A percentile compares a stretch with the other conserved stretches of the same genome.
These are phyloP conservation scores for Talaromyces wortmannii DNA, from an alignment of 495 filamentous ascomycete species.

Conservation along the genomic window DNA sequence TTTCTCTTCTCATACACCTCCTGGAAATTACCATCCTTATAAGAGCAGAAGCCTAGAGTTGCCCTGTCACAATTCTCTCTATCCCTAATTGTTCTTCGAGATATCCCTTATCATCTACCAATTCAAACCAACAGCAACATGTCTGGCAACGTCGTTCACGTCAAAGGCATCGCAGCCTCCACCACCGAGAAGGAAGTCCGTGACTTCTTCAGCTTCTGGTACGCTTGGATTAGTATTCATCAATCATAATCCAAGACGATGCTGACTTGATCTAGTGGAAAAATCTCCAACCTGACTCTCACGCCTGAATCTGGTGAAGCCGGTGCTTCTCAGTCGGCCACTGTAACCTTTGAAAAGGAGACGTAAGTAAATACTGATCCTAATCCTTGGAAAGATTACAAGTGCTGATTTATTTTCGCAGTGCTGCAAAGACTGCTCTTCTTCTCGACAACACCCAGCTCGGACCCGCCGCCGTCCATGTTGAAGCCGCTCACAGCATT, in stretches of 20 bases:
- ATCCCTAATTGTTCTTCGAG: too few species aligned
- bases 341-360: slow-evolving; percentile 92
- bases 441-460: slow-evolving; percentile 95
- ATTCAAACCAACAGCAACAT: slow-evolving; percentile 15
- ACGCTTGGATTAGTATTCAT: slow-evolving; percentile 15
- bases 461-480: slow-evolving; percentile 71
- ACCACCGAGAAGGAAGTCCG: slow-evolving; percentile 86
- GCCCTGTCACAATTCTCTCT: too few species aligned
- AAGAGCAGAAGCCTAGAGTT: too few species aligned
- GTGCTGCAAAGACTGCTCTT: slow-evolving; percentile 88
- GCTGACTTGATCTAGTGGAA: slow-evolving; percentile 53
- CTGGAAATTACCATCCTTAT: too few species aligned
- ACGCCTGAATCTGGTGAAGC: slow-evolving; percentile 54
- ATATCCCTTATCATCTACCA: background rate
- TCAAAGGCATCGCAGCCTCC: slow-evolving; percentile 71
- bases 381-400: background rate
- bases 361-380: slow-evolving; percentile 49
- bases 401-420: slow-evolving; percentile 8
- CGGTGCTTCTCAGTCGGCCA: slow-evolving; percentile 65
- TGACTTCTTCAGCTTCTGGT: slow-evolving; percentile 99
- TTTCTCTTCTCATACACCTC: too few species aligned
- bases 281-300: slow-evolving; percentile 77
- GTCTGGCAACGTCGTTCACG: slow-evolving; percentile 45
- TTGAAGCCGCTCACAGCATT: slow-evolving; percentile 59
- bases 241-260: background rate